These are phyloP conservation scores for Kodamaea arcana DNA, from an alignment of 1,139 yeast species.

Conservation along the genomic window DNA sequence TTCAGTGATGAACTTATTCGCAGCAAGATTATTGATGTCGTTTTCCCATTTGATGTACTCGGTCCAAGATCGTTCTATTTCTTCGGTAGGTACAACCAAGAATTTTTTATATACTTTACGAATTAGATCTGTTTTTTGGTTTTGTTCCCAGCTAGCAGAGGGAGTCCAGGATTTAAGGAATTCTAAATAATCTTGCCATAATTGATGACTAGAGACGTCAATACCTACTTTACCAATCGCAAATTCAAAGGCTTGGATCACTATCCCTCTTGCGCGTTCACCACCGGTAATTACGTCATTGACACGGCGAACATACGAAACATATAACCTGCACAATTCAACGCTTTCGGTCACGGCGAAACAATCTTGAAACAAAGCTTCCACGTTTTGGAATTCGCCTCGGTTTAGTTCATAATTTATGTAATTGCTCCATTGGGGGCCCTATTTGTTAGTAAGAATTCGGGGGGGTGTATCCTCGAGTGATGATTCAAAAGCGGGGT, in stretches of 20 bases:
- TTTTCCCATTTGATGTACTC: conserved; percentile 82
- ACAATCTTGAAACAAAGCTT: conserved; percentile 58
- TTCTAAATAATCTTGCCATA: conserved; percentile 84
- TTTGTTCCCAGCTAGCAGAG: conserved; percentile 79
- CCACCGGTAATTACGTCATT: conserved; percentile 82
- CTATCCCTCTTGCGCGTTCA: conserved; percentile 72
- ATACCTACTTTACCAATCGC: conserved; percentile 75
- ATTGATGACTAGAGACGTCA: conserved; percentile 65
- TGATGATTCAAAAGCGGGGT: too few species aligned
- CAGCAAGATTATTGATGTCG: conserved; percentile 67
- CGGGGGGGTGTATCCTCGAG: too few species aligned
- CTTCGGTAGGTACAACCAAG: conserved; percentile 66
- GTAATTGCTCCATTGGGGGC: conserved; percentile 70
- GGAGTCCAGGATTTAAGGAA: conserved; percentile 80
- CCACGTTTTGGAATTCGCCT: conserved; percentile 67
- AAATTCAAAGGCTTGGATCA: conserved; percentile 79
- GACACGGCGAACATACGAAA: conserved; percentile 73
- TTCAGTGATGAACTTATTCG: conserved; percentile 83
- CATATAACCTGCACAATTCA: conserved; percentile 68
- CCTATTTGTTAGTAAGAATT: too few species aligned
- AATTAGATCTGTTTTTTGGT: conserved; percentile 73
- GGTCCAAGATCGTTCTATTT: conserved; percentile 77
- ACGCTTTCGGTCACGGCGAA: conserved; percentile 58
- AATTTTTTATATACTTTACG: conserved; percentile 72
- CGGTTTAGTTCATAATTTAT: conserved; percentile 64